Conservation (phyloP, 2,329 filamentous ascomycete genomes). For the Talaromyces sp. region DNA sequence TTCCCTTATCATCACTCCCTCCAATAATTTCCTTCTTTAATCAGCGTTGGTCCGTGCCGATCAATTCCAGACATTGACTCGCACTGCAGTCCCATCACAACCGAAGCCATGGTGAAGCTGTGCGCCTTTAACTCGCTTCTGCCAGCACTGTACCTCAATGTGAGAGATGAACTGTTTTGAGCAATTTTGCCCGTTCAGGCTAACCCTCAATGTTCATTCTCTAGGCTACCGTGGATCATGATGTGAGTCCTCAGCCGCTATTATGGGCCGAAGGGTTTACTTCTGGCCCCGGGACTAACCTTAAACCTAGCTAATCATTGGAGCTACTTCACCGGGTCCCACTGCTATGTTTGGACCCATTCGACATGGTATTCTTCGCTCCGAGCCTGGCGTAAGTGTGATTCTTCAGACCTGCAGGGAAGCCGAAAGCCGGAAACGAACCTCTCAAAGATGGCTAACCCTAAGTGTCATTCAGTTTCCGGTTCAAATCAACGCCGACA, state of each 20-base stretch:
- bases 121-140: constrained; percentile 2
- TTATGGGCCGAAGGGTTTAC: neutral
- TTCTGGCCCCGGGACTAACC: neutral
- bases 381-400: neutral
- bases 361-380: neutral
- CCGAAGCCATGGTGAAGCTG: neutral
- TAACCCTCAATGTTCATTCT: neutral
- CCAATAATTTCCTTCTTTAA: neutral
- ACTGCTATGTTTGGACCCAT: neutral
- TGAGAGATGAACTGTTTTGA: neutral
- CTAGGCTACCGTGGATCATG: neutral
- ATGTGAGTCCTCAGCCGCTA: neutral
- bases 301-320: neutral
- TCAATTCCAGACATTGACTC: neutral
- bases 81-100: neutral
- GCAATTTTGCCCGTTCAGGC: neutral
- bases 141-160: neutral
- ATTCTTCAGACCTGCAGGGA: neutral
- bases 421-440: neutral
- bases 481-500: neutral
- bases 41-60: neutral
- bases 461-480: neutral
- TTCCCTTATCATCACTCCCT: neutral
- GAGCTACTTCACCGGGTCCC: neutral
- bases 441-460: neutral